Base-by-base conservation (phyloP, 768 basidiomycete genomes). In the Gymnopilus dilepis region DNA sequence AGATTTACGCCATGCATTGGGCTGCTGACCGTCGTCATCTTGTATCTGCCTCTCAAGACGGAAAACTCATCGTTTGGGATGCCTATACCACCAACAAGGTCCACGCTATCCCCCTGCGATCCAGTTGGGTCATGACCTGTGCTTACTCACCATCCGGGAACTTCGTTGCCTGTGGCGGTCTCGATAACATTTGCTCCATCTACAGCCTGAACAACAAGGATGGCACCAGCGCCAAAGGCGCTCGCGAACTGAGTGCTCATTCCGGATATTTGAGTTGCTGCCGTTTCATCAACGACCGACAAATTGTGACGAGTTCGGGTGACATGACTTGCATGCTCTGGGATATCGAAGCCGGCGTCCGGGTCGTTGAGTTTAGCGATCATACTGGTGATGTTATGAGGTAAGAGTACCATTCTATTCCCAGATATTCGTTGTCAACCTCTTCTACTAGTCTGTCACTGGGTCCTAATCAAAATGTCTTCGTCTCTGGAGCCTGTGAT, bases 1-100 rank as follows among this genome's bases (percentile, higher is more conserved):
- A 99, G 84, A 99, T 99, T 72, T 99, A 99, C 76, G 97, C 97
- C 50, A 97, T 99, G 93, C 97, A 99, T 77, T 99, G 97, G 97
- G 92, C 97, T 33, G 89, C 92, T 55, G 97, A 99, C 82, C 87
- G 95, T 71, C 85, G 97, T 70, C 97, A 99, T 81, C 87, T 99
- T 62, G 97, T 99, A 34, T 99, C 97, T 15, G 97, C 97, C n/a
- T 99, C 97, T 2, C 97, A 99, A 75, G 97, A 99, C 73, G 97
- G 97, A 56, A 99, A 99, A 77, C 86, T 99, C 61, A 99, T 99
- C 73, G 97, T 99, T 56, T 99, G 97, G 97, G 97, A 99, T 77
- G 97, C 97, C 53, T 99, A 99, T 78, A 99, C 97, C n/a, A 97
- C 96, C 60, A 99, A 99, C 86, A 99, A 99, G 82, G 97, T 99